Conservation (phyloP, 2,329 filamentous ascomycete species). For the Penicillium italicum region DNA sequence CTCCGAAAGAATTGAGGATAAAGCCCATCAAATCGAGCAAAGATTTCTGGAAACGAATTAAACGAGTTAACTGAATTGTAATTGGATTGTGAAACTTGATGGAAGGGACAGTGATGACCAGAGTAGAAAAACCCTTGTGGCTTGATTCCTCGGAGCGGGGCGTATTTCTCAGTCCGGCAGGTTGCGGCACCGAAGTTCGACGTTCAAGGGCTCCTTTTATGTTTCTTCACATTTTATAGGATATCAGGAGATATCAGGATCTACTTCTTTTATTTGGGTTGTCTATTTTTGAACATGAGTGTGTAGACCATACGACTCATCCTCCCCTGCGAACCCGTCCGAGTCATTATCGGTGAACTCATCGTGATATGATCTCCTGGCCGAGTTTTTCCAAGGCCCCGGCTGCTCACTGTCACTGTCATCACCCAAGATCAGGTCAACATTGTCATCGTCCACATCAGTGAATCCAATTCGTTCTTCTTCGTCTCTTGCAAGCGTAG, state of each 20-base stretch:
- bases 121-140: slow-evolving; percentile 10
- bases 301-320: slow-evolving; percentile 44
- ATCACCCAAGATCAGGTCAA: slow-evolving; percentile 46
- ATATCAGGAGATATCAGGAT: neutral
- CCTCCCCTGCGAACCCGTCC: slow-evolving; percentile 43
- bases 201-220: neutral
- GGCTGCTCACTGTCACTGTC: slow-evolving; percentile 38
- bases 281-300: slow-evolving; percentile 26
- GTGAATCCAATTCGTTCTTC: slow-evolving; percentile 43
- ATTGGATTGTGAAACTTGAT: slow-evolving; percentile 12
- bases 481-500: slow-evolving; percentile 42
- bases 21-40: neutral
- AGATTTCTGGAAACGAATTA: neutral
- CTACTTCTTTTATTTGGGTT: slow-evolving; percentile 5
- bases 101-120: slow-evolving; percentile 10
- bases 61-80: slow-evolving; percentile 3
- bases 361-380: slow-evolving; percentile 49
- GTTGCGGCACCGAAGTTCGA: slow-evolving; percentile 11
- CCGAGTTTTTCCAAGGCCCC: slow-evolving; percentile 20
- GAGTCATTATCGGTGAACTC: slow-evolving; percentile 54
- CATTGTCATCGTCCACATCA: slow-evolving; percentile 40
- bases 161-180: slow-evolving; percentile 37
- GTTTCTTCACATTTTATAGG: slow-evolving; percentile 1
- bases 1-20: neutral
- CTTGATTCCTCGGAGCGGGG: slow-evolving; percentile 23